Evolutionary conservation across 2,329 filamentous ascomycete genomes (phyloP), one percentile per base, ranked within the genome.

Genomic region (Aspergillus carbonarius): DNA sequence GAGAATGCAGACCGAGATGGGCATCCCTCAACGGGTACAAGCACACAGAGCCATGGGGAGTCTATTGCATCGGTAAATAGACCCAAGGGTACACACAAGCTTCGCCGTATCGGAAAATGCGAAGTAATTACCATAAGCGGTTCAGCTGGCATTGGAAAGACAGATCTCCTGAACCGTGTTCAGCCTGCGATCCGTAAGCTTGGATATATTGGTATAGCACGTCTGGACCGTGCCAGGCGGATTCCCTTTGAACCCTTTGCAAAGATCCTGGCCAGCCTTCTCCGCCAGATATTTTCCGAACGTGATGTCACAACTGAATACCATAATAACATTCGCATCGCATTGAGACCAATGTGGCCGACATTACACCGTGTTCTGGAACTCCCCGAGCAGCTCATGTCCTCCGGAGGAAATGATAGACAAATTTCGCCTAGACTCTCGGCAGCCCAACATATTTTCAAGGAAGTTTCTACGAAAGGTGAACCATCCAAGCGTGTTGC

Each of bases 251-350:
- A 87, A 56, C 83, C 85, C 0, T 80, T 87, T 37, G 75, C 87
- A 17, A 82, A 81, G 60, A 76, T 86, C n/a, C 79, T 88, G 74
- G 83, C 82, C 6, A 85, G 83, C 37, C 73, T 88, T 17, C 83
- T 88, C 57, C 80, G 85, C 25, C 85, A 88, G 61, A 86, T 88
- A 6, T 88, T 88, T 66, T 86, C 84, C 1, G 85, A 88, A 67
- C 81, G 82, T 35, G 84, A 88, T 69, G 82, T 88, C 15, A 80
- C 76, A 9, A 85, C 84, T 1, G 80, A 84, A 0, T 88, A 87
- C 60, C 85, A 88, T 65, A 80, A 85, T 59, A 82, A 79, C 60
- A 74, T 88, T 12, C 77, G 85, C 18, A 75, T 76, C 13, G 82
- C 82, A 46, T 75, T 88, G 4, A 79, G 79, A 48, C 83, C 83